Evolutionary conservation across 1,284 basidiomycete species (phyloP).

Genomic region (Cryptococcus sp.): DNA sequence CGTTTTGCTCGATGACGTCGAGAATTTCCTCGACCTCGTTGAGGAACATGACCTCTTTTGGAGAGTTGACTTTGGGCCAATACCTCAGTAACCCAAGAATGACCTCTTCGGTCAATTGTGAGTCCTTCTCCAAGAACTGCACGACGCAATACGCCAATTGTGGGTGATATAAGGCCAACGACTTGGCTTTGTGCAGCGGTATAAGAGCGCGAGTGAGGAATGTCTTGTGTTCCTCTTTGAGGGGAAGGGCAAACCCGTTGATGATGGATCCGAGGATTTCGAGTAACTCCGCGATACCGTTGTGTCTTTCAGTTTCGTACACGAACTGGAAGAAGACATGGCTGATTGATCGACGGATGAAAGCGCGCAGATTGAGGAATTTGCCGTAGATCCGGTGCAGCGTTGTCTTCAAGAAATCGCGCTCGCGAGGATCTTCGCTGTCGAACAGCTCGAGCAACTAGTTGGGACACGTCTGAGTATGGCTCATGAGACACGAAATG

Average conservation of each 20-base stretch:
- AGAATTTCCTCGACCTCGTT: constrained; percentile 99
- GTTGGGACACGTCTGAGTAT: neutral
- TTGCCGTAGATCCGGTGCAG: constrained; percentile 99
- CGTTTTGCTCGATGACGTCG: constrained; percentile 94
- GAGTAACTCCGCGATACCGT: constrained; percentile 96
- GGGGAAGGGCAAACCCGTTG: constrained; percentile 96
- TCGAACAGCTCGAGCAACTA: constrained; percentile 96
- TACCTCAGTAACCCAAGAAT: constrained; percentile 91
- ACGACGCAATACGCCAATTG: constrained; percentile 99
- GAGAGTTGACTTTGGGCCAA: constrained; percentile 99
- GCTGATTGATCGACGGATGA: constrained; percentile 98
- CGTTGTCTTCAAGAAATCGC: constrained; percentile 99
- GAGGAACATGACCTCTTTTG: constrained; percentile 99
- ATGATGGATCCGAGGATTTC: constrained; percentile 99
- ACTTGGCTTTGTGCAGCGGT: constrained; percentile 97
- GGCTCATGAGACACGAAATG: neutral
- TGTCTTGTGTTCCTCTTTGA: constrained; percentile 99
- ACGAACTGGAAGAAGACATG: constrained; percentile 99
- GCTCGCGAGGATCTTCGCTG: constrained; percentile 97
- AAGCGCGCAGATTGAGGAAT: constrained; percentile 97
- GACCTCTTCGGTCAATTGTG: constrained; percentile 89
- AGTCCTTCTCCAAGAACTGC: constrained; percentile 98
- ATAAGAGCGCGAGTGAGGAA: constrained; percentile 96
- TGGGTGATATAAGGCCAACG: constrained; percentile 93
- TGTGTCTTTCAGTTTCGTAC: constrained; percentile 98